Evolutionary conservation across 106 monocot species (phyloP).

Genomic region (Acorus gramineus): DNA sequence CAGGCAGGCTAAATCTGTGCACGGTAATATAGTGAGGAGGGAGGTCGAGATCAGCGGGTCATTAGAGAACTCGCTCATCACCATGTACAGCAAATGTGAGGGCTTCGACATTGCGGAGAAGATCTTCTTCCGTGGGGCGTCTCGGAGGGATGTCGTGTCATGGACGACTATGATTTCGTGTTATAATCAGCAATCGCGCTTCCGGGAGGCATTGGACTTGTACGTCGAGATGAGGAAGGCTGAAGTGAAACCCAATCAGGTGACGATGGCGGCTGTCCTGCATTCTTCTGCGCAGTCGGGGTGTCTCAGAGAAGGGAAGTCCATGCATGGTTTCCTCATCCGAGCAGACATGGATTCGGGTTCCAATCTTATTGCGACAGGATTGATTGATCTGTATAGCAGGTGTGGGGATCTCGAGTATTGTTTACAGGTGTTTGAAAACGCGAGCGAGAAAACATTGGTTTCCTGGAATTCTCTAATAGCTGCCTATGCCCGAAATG

Average conservation of each 20-base stretch:
- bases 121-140: neutral
- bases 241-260: conserved; percentile 3
- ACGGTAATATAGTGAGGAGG: conserved; percentile 10
- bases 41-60: neutral
- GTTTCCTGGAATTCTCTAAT: conserved; percentile 7
- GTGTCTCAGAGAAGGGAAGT: conserved; percentile 12
- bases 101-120: conserved; percentile 8
- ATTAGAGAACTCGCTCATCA: conserved; percentile 7
- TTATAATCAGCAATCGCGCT: conserved; percentile 12
- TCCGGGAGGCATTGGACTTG: conserved; percentile 11
- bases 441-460: conserved; percentile 5
- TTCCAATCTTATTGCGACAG: neutral
- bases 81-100: conserved; percentile 10
- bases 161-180: conserved; percentile 24
- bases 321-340: conserved; percentile 10
- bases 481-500: conserved; percentile 10
- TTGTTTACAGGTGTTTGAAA: conserved; percentile 9
- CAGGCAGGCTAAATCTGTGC: conserved; percentile 13
- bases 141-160: conserved; percentile 1
- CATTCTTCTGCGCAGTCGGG: conserved; percentile 10
- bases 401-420: conserved; percentile 3
- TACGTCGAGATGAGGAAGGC: conserved; percentile 6
- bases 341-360: neutral
- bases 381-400: conserved; percentile 8
- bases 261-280: conserved; percentile 9